Percentiles rank a stretch among this genome's conserved stretches.
Evolutionary conservation across 192 early-diverging fungal species (phyloP).

Genomic region (Gaertneriomyces semiglobifer): DNA sequence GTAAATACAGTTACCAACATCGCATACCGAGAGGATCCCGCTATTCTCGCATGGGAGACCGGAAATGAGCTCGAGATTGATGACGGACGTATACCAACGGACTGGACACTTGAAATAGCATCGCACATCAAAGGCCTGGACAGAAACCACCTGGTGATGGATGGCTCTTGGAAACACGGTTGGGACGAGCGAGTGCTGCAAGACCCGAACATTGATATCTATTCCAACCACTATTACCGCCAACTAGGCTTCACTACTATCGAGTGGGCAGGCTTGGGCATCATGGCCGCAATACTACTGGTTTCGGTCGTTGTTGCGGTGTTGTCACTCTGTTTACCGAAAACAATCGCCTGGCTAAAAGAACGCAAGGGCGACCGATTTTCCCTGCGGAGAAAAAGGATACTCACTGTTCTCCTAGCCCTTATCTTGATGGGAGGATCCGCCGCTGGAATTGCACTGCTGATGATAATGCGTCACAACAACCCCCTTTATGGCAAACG

Average conservation of each 20-base stretch:
- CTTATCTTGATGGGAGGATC: slow-evolving; percentile 7
- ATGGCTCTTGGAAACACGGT: slow-evolving; percentile 38
- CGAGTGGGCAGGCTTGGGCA: slow-evolving; percentile 16
- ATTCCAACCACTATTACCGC: slow-evolving; percentile 32
- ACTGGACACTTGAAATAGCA: slow-evolving; percentile 38
- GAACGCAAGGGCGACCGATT: background rate
- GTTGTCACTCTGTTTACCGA: slow-evolving; percentile 10
- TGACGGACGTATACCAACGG: slow-evolving; percentile 18
- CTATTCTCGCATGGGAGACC: slow-evolving; percentile 44
- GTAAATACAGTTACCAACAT: slow-evolving; percentile 35
- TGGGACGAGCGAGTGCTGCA: slow-evolving; percentile 25
- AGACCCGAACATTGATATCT: slow-evolving; percentile 24
- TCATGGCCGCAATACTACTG: slow-evolving; percentile 5
- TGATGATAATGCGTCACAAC: slow-evolving; percentile 10
- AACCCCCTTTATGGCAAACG: slow-evolving; percentile 20
- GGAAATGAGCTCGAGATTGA: slow-evolving; percentile 40
- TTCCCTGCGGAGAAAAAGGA: background rate
- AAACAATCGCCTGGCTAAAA: slow-evolving; percentile 6
- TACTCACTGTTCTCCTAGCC: slow-evolving; percentile 11
- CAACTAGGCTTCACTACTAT: slow-evolving; percentile 1
- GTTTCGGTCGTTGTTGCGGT: slow-evolving; percentile 4
- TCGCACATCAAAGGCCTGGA: slow-evolving; percentile 23
- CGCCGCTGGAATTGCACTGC: slow-evolving; percentile 6
- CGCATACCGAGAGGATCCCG: slow-evolving; percentile 37
- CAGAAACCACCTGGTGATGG: slow-evolving; percentile 36